Conservation (phyloP, 495 filamentous ascomycete genomes). For the Hypomontagnella monticulosa region DNA sequence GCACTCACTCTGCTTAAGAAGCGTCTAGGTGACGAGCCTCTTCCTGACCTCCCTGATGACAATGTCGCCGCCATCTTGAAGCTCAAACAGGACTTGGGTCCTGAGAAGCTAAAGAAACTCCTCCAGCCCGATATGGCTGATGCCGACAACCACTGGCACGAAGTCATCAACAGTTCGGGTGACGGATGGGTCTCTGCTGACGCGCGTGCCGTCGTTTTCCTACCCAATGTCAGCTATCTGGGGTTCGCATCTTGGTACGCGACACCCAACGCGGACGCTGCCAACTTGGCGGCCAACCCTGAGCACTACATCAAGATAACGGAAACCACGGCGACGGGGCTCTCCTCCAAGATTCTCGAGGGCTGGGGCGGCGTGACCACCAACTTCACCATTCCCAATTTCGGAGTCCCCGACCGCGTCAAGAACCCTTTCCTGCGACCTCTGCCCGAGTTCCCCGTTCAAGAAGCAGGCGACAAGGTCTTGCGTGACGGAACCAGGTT, state of each 20-base stretch:
- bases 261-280: constrained; percentile 36
- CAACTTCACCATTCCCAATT: constrained; percentile 46
- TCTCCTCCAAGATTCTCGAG: constrained; percentile 42
- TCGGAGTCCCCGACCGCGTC: constrained; percentile 26
- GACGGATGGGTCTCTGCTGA: constrained; percentile 37
- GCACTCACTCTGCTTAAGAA: constrained; percentile 19
- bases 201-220: constrained; percentile 23
- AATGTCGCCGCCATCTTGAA: constrained; percentile 25
- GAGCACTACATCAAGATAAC: constrained; percentile 46
- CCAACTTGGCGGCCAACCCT: constrained; percentile 43
- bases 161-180: constrained; percentile 25
- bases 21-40: constrained; percentile 10
- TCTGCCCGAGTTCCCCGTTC: constrained; percentile 32
- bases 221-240: constrained; percentile 24
- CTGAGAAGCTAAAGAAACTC: constrained; percentile 23
- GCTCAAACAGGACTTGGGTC: constrained; percentile 27
- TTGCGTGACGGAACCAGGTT: constrained; percentile 37
- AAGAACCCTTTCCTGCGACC: constrained; percentile 26
- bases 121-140: constrained; percentile 36
- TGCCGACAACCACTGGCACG: constrained; percentile 38
- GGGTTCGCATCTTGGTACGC: constrained; percentile 39
- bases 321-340: constrained; percentile 5
- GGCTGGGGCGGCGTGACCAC: constrained; percentile 46
- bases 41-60: constrained; percentile 18
- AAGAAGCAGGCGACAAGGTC: constrained; percentile 43